These are phyloP conservation scores for Fusarium graminum DNA, from an alignment of 2,329 filamentous ascomycete species.

Conservation along the genomic window DNA sequence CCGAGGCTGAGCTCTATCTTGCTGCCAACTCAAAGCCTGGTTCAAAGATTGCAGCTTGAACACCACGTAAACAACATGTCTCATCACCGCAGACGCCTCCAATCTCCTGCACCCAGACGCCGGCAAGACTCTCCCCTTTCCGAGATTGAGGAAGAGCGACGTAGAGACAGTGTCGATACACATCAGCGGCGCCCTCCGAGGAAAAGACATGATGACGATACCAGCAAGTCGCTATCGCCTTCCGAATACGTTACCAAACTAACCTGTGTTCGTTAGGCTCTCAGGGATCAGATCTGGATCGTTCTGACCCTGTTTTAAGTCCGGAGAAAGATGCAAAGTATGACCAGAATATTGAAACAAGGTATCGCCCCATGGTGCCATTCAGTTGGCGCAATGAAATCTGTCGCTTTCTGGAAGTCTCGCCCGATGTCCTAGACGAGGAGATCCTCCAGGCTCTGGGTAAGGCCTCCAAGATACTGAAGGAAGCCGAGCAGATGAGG, in stretches of 20 bases:
- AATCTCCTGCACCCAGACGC: not conserved
- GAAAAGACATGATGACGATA: not conserved
- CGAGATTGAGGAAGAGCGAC: not conserved
- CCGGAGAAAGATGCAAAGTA: not conserved
- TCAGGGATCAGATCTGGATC: not conserved
- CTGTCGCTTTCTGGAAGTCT: not conserved
- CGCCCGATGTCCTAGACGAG: not conserved
- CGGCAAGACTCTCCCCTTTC: not conserved
- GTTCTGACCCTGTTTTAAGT: not conserved
- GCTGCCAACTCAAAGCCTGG: not conserved
- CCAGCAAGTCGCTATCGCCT: not conserved
- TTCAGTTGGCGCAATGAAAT: constrained; percentile 1
- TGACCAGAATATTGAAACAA: not conserved
- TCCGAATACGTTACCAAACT: not conserved
- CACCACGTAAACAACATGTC: not conserved
- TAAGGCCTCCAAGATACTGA: not conserved
- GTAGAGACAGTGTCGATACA: not conserved
- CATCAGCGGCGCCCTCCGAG: not conserved
- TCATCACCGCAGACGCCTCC: not conserved
- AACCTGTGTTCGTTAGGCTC: not conserved
- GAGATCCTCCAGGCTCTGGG: not conserved
- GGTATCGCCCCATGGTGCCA: not conserved
- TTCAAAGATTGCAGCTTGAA: not conserved
- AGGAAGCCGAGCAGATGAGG: not conserved
- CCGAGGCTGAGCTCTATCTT: not conserved